Percentiles rank a stretch among this genome's conserved stretches.
These are phyloP conservation scores for Aspergillus arachidicola DNA, from an alignment of 2,329 filamentous ascomycete species.

Conservation along the genomic window DNA sequence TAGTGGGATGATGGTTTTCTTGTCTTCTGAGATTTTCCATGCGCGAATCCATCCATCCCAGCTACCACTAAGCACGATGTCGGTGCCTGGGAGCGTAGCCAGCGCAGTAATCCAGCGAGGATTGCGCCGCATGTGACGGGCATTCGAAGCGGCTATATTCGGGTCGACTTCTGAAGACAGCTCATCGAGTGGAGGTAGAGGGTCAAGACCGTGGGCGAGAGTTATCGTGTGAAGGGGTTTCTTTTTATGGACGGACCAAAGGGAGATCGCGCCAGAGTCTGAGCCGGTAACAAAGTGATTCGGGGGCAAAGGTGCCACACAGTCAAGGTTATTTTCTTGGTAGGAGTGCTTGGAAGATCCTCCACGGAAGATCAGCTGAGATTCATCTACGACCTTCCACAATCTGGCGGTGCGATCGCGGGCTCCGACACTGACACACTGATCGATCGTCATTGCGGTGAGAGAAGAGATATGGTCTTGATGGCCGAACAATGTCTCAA, in stretches of 20 bases:
- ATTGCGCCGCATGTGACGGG: constrained; percentile 56
- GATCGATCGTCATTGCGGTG: constrained; percentile 79
- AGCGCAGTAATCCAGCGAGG: constrained; percentile 92
- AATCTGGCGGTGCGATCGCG: constrained; percentile 87
- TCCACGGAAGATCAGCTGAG: constrained; percentile 91
- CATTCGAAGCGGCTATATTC: constrained; percentile 51
- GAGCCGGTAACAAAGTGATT: constrained; percentile 90
- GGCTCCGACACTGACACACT: constrained; percentile 87
- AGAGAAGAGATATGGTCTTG: constrained; percentile 88
- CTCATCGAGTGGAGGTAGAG: constrained; percentile 66
- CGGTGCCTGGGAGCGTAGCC: constrained; percentile 82
- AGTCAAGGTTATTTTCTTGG: constrained; percentile 84
- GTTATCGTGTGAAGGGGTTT: constrained; percentile 82
- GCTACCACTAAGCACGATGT: constrained; percentile 86
- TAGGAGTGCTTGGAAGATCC: constrained; percentile 59
- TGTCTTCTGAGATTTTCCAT: constrained; percentile 84
- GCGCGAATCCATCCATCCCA: constrained; percentile 89
- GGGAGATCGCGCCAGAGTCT: constrained; percentile 82
- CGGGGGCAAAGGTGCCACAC: constrained; percentile 87
- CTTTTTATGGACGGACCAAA: constrained; percentile 93
- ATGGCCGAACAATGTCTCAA: constrained; percentile 95
- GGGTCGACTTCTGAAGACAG: constrained; percentile 73
- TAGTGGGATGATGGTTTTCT: constrained; percentile 71
- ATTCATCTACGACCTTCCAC: constrained; percentile 96
- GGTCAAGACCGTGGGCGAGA: constrained; percentile 83